These are phyloP conservation scores for Mycena alexandri DNA, from an alignment of 768 basidiomycete genomes.

Conservation along the genomic window DNA sequence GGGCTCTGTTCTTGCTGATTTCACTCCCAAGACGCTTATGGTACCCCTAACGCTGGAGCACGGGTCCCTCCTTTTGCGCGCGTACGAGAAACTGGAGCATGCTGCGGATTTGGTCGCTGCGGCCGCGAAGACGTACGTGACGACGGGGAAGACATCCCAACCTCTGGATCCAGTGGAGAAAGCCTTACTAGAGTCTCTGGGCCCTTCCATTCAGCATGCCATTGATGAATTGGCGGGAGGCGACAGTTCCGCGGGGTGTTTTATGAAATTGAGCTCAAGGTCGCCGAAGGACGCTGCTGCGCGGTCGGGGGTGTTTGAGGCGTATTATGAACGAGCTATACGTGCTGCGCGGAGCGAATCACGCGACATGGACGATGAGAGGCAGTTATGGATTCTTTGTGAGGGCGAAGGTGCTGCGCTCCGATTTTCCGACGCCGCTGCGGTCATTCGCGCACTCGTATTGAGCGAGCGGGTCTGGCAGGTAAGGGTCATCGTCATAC, in stretches of 20 bases:
- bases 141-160: background rate
- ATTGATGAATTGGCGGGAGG: slow-evolving; percentile 16
- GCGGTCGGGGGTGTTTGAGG: slow-evolving; percentile 36
- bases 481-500: slow-evolving; percentile 3
- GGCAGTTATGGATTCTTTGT: slow-evolving; percentile 29
- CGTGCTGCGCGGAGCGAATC: background rate
- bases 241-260: slow-evolving; percentile 15
- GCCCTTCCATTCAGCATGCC: slow-evolving; percentile 19
- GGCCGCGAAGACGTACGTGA: slow-evolving; percentile 21
- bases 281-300: slow-evolving; percentile 38
- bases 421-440: slow-evolving; percentile 27
- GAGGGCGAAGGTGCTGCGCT: slow-evolving; percentile 34
- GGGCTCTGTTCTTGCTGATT: slow-evolving; percentile 11
- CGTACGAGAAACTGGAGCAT: slow-evolving; percentile 29
- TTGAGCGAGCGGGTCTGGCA: slow-evolving; percentile 39
- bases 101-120: slow-evolving; percentile 4
- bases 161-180: slow-evolving; percentile 25
- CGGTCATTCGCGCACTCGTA: slow-evolving; percentile 32
- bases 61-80: slow-evolving; percentile 21
- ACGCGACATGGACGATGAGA: slow-evolving; percentile 20
- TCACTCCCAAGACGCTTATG: slow-evolving; percentile 24
- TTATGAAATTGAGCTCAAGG: slow-evolving; percentile 39
- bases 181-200: slow-evolving; percentile 8
- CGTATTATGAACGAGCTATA: slow-evolving; percentile 22
- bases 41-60: slow-evolving; percentile 30